Conservation (phyloP, 495 filamentous ascomycete genomes). For the Penicillium longicatenatum region DNA sequence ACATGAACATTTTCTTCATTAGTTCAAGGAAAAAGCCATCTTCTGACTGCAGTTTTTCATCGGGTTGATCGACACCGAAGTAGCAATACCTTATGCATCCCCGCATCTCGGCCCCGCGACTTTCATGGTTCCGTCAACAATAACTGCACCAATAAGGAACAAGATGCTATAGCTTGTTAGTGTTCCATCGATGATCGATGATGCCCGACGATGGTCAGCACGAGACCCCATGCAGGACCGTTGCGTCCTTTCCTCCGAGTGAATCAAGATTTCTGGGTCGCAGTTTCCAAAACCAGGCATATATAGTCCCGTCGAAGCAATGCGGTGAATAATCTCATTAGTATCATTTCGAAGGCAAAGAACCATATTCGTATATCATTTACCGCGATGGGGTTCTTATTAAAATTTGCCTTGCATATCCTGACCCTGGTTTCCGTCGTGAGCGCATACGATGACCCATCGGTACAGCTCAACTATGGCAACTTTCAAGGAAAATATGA, state of each 20-base stretch:
- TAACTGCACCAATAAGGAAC: slow-evolving; percentile 28
- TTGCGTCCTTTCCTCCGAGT: slow-evolving; percentile 3
- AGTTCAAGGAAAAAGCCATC: background rate
- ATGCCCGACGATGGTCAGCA: background rate
- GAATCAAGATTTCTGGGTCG: background rate
- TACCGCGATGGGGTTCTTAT: background rate
- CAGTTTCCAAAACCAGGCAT: slow-evolving; percentile 1
- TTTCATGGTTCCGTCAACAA: slow-evolving; percentile 14
- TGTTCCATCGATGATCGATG: background rate
- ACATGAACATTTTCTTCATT: background rate
- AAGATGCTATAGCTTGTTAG: background rate
- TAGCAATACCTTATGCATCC: slow-evolving; percentile 6
- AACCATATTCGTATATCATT: background rate
- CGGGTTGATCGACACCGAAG: slow-evolving; percentile 24
- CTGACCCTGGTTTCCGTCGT: slow-evolving; percentile 13
- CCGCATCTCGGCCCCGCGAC: slow-evolving; percentile 24
- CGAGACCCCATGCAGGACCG: background rate
- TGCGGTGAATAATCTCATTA: background rate
- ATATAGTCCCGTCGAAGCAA: background rate
- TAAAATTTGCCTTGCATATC: background rate
- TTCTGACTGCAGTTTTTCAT: background rate
- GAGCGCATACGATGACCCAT: slow-evolving; percentile 28
- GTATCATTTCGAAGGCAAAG: background rate
- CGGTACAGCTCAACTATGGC: slow-evolving; percentile 53
- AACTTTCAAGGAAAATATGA: slow-evolving; percentile 60